Base-by-base conservation (phyloP, 1,139 yeast species). In the Nakaseomyces nivariensis region DNA sequence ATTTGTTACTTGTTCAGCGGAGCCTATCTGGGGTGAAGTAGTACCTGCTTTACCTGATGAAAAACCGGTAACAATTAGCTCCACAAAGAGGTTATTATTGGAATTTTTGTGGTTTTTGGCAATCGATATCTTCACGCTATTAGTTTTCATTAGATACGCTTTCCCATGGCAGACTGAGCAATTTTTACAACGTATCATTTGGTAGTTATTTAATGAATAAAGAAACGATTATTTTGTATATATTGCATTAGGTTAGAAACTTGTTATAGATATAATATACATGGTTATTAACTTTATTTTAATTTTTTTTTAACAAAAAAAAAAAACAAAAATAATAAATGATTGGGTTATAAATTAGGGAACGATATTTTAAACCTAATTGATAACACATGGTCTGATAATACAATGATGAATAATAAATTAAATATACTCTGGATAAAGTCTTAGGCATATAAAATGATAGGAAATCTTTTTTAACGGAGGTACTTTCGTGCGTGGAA, bases 161-260 rank as follows among this genome's bases (percentile, higher is more conserved):
- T 87, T 90, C 60, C 59, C 64, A 9, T 90, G 97, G 97, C 68
- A 65, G 1, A 72, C 76, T 53, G 84, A 84, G 56, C 72, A 78
- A 0, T 67, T 63, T 17, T 62, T 74, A 13, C 96, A 89, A 67
- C 76, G 97, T 58, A 87, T 92, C 54, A 88, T 90, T 62, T 92
- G 97, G 97, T 90, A 68, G 22, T 17, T 17, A 68, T 27, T 25
- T 11, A 5, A 10, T 38, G 29, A n/a, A 5, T 8, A 42, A 8
- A 37, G 27, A 9, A 33, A 17, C 25, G n/a, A 17, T 36, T 17
- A 24, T 11, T 38, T 25, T 38, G 31, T 25, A 38, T 25, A 25
- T 25, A 38, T 24, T 38, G 42, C 42, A 38, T 38, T 38, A 38
- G 42, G 42, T 38, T 36, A 36, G 36, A 26, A 25, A 25, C 42